These are phyloP conservation scores for Euphorbia celastroides DNA, from an alignment of 441 rosid species.

Conservation along the genomic window DNA sequence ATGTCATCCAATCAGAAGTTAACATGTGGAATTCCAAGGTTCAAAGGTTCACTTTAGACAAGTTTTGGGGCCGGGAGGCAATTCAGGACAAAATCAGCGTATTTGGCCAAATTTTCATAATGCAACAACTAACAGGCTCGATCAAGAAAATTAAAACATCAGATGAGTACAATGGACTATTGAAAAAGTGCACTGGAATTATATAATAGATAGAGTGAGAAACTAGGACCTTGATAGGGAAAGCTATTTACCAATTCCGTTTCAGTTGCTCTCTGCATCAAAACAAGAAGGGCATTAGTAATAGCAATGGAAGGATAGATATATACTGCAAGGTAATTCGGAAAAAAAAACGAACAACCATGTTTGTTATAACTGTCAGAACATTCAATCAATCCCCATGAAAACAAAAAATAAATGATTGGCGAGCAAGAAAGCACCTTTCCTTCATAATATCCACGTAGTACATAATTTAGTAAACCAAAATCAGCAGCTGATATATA, in stretches of 20 bases:
- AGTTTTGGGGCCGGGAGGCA: too few relatives aligned
- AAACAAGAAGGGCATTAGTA: neutral
- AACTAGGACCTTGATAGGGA: constrained; percentile 39
- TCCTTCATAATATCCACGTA: constrained; percentile 77
- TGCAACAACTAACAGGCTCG: neutral
- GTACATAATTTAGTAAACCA: constrained; percentile 56
- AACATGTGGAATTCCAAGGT: too few relatives aligned
- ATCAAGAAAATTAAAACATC: constrained; percentile 3
- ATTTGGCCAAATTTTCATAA: too few relatives aligned
- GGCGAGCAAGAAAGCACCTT: constrained; percentile 42
- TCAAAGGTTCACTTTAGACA: too few relatives aligned
- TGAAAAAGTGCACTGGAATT: neutral
- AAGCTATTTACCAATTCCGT: constrained; percentile 36
- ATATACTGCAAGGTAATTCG: neutral
- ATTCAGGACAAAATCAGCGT: too few relatives aligned
- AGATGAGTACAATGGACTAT: neutral
- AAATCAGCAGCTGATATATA: constrained; percentile 87
- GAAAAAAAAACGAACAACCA: neutral
- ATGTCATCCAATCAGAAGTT: too few relatives aligned
- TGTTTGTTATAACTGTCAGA: neutral
- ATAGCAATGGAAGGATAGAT: neutral
- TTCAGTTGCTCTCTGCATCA: constrained; percentile 58
- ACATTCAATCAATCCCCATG: neutral
- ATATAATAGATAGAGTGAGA: neutral
- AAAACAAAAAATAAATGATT: neutral